Percentiles rank a stretch among this genome's conserved stretches.
phyloP scores from a whole-genome alignment of 2,329 filamentous ascomycete species.

The Fusarium stilboides region DNA sequence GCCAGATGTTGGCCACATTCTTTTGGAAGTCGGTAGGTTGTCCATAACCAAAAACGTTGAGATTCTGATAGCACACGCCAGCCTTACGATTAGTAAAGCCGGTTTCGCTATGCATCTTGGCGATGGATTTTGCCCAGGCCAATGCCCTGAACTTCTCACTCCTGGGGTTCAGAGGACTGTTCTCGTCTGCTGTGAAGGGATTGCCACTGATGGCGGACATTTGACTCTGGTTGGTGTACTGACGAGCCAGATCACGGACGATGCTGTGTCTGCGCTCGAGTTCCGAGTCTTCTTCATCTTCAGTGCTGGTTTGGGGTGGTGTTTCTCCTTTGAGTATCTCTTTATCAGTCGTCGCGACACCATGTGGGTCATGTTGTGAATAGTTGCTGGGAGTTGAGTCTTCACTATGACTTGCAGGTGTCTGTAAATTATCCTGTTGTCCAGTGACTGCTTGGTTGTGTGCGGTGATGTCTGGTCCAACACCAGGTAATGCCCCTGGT shows the following conservation, averaged over 20 bases:
- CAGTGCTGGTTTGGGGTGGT: slow-evolving; percentile 7
- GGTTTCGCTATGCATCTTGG: slow-evolving; percentile 34
- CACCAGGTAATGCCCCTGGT: background rate
- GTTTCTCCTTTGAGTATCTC: slow-evolving; percentile 6
- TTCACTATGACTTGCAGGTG: slow-evolving; percentile 4
- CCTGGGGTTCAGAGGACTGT: slow-evolving; percentile 64
- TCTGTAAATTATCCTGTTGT: background rate
- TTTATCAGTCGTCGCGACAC: slow-evolving; percentile 1
- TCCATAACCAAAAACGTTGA: slow-evolving; percentile 79
- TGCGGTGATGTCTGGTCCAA: background rate
- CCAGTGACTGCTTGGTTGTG: background rate
- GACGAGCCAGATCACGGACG: slow-evolving; percentile 67
- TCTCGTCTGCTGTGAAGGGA: slow-evolving; percentile 52
- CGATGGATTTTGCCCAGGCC: slow-evolving; percentile 43
- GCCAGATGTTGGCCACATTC: slow-evolving; percentile 71
- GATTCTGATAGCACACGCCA: slow-evolving; percentile 74
- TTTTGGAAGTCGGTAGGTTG: slow-evolving; percentile 78
- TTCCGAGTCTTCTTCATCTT: slow-evolving; percentile 60
- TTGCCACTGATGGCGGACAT: slow-evolving; percentile 58
- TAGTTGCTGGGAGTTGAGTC: slow-evolving; percentile 13
- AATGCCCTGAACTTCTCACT: slow-evolving; percentile 41
- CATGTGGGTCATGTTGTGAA: slow-evolving; percentile 1
- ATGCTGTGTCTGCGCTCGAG: slow-evolving; percentile 48
- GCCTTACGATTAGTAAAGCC: slow-evolving; percentile 51
- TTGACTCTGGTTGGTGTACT: slow-evolving; percentile 66